A percentile compares a stretch with the other conserved stretches of the same genome.
phyloP scores from a whole-genome alignment of 2,329 filamentous ascomycete genomes.

The Coniochaeta ligniaria region DNA sequence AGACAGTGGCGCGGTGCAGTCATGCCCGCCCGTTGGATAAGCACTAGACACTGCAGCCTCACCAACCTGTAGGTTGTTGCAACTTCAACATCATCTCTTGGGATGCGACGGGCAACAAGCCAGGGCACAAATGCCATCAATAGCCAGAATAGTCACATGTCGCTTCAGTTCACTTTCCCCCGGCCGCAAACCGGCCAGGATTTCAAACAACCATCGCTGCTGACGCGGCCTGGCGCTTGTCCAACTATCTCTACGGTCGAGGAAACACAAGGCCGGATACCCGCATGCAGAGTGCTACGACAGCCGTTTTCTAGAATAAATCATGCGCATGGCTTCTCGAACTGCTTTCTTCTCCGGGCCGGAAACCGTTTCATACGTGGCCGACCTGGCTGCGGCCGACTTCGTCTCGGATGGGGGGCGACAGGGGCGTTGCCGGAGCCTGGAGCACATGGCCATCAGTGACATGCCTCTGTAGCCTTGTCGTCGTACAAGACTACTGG shows the following conservation, averaged over 20 bases:
- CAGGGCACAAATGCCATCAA: background rate
- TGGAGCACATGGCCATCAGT: background rate
- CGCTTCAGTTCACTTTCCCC: background rate
- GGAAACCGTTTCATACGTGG: background rate
- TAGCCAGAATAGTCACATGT: background rate
- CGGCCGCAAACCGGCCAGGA: background rate
- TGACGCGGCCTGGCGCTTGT: background rate
- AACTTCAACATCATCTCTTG: background rate
- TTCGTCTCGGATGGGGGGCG: background rate
- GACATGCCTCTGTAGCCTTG: background rate
- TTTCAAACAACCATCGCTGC: background rate
- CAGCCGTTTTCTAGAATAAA: background rate
- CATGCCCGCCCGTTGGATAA: background rate
- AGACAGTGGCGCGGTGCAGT: background rate
- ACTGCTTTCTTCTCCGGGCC: background rate
- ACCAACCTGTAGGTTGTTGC: background rate
- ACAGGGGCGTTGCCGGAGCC: background rate
- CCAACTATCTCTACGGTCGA: background rate
- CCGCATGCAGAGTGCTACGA: background rate
- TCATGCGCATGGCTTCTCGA: background rate
- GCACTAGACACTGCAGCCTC: background rate
- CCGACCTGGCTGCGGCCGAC: background rate
- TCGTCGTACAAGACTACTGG: background rate
- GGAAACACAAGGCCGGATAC: background rate
- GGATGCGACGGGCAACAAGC: background rate